Percentiles rank a stretch among this genome's conserved stretches.
These are phyloP conservation scores for Pleurotus cornucopiae DNA, from an alignment of 768 basidiomycete species.

Conservation along the genomic window DNA sequence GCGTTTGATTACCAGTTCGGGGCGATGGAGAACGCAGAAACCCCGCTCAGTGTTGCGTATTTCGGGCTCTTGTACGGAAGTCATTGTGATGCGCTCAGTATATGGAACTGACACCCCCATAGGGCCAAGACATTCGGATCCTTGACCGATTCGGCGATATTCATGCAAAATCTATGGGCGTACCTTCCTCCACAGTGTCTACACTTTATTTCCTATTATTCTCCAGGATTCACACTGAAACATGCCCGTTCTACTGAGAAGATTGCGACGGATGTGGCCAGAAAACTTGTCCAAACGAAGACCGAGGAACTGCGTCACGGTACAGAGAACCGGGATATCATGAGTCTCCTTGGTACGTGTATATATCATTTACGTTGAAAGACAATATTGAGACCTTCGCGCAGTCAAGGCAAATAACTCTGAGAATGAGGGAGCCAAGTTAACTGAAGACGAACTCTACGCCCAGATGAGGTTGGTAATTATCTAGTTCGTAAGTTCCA, in stretches of 20 bases:
- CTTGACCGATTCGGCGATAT: constrained; percentile 18
- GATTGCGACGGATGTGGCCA: constrained; percentile 28
- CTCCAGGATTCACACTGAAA: constrained; percentile 24
- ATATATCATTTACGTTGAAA: not conserved
- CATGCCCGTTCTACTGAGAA: constrained; percentile 27
- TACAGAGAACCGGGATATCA: constrained; percentile 32
- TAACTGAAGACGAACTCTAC: constrained; percentile 46
- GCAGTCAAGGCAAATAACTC: constrained; percentile 53
- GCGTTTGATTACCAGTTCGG: constrained; percentile 49
- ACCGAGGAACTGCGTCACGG: constrained; percentile 26
- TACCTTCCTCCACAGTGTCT: constrained; percentile 27
- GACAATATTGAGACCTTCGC: not conserved
- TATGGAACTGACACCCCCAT: not conserved
- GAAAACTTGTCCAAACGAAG: constrained; percentile 32
- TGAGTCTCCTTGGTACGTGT: constrained; percentile 37
- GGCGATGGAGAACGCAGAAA: constrained; percentile 30
- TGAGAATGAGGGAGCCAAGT: constrained; percentile 34
- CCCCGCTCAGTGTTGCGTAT: constrained; percentile 32
- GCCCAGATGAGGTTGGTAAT: constrained; percentile 47
- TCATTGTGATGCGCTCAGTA: not conserved
- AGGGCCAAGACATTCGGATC: constrained; percentile 15
- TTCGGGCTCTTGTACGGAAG: constrained; percentile 29
- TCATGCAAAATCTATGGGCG: constrained; percentile 24
- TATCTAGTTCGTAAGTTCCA: not conserved
- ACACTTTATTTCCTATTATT: constrained; percentile 27